Evolutionary conservation across 1,284 basidiomycete species (phyloP), one percentile per base, ranked within the genome.

Genomic region (Lentinus polychrous): DNA sequence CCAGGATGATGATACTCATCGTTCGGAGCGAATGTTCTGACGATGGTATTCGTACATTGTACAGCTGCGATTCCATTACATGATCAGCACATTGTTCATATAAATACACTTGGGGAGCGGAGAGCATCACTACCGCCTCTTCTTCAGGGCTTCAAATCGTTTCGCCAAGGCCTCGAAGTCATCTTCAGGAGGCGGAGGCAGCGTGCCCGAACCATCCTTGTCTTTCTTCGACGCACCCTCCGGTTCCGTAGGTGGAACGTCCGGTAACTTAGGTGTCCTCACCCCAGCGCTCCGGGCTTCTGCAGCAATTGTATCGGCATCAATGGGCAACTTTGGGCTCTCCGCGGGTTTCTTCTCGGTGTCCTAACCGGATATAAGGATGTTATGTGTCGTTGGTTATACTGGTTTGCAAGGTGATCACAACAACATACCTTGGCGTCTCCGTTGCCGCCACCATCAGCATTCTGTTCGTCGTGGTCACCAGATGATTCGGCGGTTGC

Each of bases 111-210:
- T 4, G 27, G 10, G 4, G 10, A 27, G 5, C 27, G 27, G 27
- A 10, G 27, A 27, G 10, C 27, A 10, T 27, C 27, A 27, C 27
- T 27, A 27, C 27, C 27, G 27, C 27, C 27, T 27, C 27, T 86
- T 89, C 71, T 91, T 92, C 57, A 92, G 66, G 23, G 79, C 85
- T 50, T 84, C 86, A 58, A 92, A 91, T 49, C 89, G 78, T 63
- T 77, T 80, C 43, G 79, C 68, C 45, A 92, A 68, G 10, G 76
- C 70, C 37, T 83, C 80, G 57, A 91, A 88, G 52, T 87, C 86
- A 55, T 91, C 83, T 59, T 79, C 73, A 45, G 68, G 65, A 41
- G 63, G 62, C 45, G 65, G 57, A 24, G 65, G 54, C 47, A 53
- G 50, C 46, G 65, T 52, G 27, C 58, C 49, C 48, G 58, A 47